Evolutionary conservation across 345 rosid species (phyloP).

Genomic region (Camelina laxa): DNA sequence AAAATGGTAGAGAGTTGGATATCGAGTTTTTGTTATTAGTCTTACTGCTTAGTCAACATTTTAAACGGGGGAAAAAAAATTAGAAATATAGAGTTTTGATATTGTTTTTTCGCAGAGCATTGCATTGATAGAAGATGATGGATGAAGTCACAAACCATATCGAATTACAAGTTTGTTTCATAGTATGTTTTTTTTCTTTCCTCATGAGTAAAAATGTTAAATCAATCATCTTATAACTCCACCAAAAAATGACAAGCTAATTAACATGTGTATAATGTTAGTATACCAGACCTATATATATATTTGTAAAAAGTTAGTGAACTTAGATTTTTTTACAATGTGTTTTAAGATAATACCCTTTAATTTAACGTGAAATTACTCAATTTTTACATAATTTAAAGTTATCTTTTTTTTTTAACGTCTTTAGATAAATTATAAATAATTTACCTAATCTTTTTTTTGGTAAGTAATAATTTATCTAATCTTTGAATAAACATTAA

Average conservation of each 20-base stretch:
- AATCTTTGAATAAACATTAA: too few species aligned
- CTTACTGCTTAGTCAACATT: slow-evolving; percentile 4
- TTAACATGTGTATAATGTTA: neutral
- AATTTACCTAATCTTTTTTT: too few species aligned
- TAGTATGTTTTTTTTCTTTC: neutral
- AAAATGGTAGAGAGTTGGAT: neutral
- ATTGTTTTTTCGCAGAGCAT: slow-evolving; percentile 11
- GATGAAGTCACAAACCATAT: slow-evolving; percentile 24
- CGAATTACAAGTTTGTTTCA: slow-evolving; percentile 8
- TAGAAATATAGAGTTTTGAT: neutral
- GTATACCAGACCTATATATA: neutral
- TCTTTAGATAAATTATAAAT: too few species aligned
- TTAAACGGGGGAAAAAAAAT: neutral
- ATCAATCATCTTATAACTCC: neutral
- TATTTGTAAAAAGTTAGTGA: neutral
- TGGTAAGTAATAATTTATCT: too few species aligned
- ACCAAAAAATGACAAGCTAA: neutral
- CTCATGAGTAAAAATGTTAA: slow-evolving; percentile 3
- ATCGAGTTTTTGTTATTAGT: neutral
- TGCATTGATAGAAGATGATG: slow-evolving; percentile 32
- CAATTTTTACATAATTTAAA: too few species aligned
- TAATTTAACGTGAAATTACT: too few species aligned
- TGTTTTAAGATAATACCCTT: too few species aligned
- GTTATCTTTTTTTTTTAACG: too few species aligned
- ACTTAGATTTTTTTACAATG: too few species aligned